A percentile compares a stretch with the other conserved stretches of the same genome.
phyloP scores from a whole-genome alignment of 148 eudicot species.

The Oxyria digyna region DNA sequence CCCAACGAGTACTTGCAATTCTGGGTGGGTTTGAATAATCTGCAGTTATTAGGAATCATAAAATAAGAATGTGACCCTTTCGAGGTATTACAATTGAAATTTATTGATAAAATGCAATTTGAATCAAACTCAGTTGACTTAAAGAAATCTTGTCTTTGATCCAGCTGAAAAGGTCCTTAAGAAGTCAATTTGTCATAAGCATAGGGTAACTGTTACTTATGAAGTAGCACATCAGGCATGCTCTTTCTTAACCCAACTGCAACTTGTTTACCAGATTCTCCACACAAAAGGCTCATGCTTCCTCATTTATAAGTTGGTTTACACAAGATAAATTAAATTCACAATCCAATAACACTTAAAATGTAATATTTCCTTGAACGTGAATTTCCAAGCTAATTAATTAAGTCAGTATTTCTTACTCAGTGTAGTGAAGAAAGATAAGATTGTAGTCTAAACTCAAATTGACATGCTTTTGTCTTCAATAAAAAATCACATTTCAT shows the following conservation, averaged over 20 bases:
- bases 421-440: neutral
- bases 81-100: neutral
- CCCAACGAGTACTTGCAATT: slow-evolving; percentile 64
- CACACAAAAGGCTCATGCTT: neutral
- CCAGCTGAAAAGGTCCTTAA: neutral
- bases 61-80: neutral
- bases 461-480: neutral
- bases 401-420: neutral
- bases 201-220: neutral
- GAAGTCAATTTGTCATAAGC: neutral
- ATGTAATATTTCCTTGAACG: no score
- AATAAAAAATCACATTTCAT: neutral
- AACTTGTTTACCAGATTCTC: neutral
- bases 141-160: neutral
- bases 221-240: neutral
- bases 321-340: neutral
- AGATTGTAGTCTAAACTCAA: neutral
- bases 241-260: neutral
- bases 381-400: neutral
- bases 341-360: neutral
- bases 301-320: neutral
- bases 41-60: slow-evolving; percentile 16
- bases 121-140: neutral
- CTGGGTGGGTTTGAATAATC: slow-evolving; percentile 82
- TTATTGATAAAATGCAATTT: neutral